Base-by-base conservation (phyloP, 2,329 filamentous ascomycete genomes). In the Golovinomyces cichoracearum region DNA sequence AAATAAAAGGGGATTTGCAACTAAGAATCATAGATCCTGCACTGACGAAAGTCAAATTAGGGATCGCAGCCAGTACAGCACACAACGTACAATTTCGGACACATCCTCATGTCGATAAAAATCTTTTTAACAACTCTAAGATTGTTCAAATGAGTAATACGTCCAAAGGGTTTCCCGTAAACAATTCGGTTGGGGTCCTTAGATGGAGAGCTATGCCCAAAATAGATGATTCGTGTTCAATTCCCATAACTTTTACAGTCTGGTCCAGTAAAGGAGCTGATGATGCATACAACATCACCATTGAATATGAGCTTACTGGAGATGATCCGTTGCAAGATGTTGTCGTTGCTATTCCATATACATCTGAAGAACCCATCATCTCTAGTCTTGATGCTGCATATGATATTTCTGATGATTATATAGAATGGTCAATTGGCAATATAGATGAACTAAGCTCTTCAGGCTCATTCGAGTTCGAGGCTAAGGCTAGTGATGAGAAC, bases 391-490 rank as follows among this genome's bases (percentile, higher is more conserved):
- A 98, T 64, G 84, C 88, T 21, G 78, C 82, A 2, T 98, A 95
- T 58, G 85, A 94, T 62, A 83, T 95, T 37, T 82, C 83, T 5
- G 90, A 86, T 23, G 88, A 95, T 62, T 83, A 78, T 61, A 65
- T 98, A 50, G 88, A 95, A 62, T 98, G 90, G 90, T 81, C 79
- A 38, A 82, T 98, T 57, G 88, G 90, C 52, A 73, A 76, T 4
- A 78, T 95, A 37, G 81, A 86, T 58, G 78, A 84, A 47, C 78
- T 79, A 50, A 93, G 90, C 61, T 66, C 78, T 17, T 85, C 70
- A 37, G 90, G 90, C 17, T 80, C 82, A 44, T 95, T 98, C 59
- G 90, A 98, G 63, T 95, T 98, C 56, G 90, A 95, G 64, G 84
- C 85, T 1, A 77, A 83, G 62, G 83, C 83, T 10, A 74, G 77